Evolutionary conservation across 306 rosid genomes (phyloP).

Genomic region (Ceratonia siliqua): DNA sequence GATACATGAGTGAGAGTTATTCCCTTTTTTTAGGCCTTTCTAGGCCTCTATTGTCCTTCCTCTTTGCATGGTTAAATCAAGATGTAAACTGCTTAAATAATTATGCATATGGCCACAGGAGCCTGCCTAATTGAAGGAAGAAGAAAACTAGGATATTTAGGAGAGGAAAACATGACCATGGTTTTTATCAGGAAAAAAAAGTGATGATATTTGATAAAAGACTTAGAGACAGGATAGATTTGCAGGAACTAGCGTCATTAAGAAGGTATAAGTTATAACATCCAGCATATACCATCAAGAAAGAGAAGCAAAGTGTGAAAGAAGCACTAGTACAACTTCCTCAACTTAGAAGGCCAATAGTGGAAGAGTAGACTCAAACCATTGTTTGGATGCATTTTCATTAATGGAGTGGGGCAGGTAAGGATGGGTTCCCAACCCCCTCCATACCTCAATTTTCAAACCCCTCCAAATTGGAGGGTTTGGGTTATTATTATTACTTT

Average conservation of each 20-base stretch:
- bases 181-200: too few relatives aligned
- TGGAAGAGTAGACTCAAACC: neutral
- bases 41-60: too few relatives aligned
- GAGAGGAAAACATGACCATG: neutral
- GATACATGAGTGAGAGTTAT: neutral
- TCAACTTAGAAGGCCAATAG: neutral
- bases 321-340: neutral
- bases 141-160: neutral
- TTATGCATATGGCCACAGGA: neutral
- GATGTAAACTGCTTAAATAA: neutral
- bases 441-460: too few relatives aligned
- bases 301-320: neutral
- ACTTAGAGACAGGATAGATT: neutral
- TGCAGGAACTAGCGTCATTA: neutral
- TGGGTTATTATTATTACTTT: too few relatives aligned
- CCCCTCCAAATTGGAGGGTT: too few relatives aligned
- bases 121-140: neutral
- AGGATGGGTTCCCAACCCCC: too few relatives aligned
- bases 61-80: neutral
- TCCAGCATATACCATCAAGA: neutral
- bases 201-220: too few relatives aligned
- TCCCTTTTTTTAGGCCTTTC: too few relatives aligned
- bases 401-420: too few relatives aligned
- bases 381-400: too few relatives aligned
- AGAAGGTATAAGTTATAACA: neutral